Percentiles rank a stretch among this genome's conserved stretches.
phyloP scores from a whole-genome alignment of 176 grass and related monocot genomes.

The Tillandsia fasciculata region DNA sequence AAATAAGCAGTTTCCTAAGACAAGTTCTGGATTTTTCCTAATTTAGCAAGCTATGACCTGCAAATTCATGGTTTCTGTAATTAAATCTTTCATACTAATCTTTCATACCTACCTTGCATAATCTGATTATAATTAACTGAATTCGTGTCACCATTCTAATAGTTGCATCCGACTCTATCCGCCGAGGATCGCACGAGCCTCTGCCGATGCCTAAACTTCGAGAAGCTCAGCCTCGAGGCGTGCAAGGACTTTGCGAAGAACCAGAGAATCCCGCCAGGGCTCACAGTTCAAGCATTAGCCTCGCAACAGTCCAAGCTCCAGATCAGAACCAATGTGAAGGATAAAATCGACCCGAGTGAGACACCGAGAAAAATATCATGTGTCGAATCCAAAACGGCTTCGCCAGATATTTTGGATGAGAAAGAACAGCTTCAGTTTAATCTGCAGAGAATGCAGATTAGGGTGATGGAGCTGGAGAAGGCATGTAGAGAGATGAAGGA shows the following conservation, averaged over 20 bases:
- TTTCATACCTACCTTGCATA: background rate
- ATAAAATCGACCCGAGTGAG: slow-evolving; percentile 12
- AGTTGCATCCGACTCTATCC: slow-evolving; percentile 51
- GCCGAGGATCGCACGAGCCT: slow-evolving; percentile 50
- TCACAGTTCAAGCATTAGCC: slow-evolving; percentile 69
- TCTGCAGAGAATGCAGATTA: slow-evolving; percentile 63
- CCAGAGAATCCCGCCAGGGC: slow-evolving; percentile 50
- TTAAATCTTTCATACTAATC: no score
- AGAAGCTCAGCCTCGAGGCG: slow-evolving; percentile 76
- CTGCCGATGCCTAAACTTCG: slow-evolving; percentile 87
- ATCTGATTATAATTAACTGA: background rate
- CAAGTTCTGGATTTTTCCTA: no score
- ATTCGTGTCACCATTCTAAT: background rate
- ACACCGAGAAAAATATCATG: slow-evolving; percentile 24
- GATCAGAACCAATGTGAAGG: slow-evolving; percentile 14
- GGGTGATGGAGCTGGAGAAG: slow-evolving; percentile 76
- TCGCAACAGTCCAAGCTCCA: slow-evolving; percentile 54
- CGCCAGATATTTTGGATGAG: slow-evolving; percentile 26
- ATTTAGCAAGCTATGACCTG: no score
- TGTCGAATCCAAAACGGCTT: slow-evolving; percentile 4
- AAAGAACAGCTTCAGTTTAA: slow-evolving; percentile 56
- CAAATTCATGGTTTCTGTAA: no score
- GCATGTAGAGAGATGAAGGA: slow-evolving; percentile 73
- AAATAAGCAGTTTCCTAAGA: no score
- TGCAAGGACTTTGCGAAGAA: slow-evolving; percentile 95